Evolutionary conservation across 2,329 filamentous ascomycete genomes (phyloP), one percentile per base, ranked within the genome.

Genomic region (Colletotrichum eremochloae): DNA sequence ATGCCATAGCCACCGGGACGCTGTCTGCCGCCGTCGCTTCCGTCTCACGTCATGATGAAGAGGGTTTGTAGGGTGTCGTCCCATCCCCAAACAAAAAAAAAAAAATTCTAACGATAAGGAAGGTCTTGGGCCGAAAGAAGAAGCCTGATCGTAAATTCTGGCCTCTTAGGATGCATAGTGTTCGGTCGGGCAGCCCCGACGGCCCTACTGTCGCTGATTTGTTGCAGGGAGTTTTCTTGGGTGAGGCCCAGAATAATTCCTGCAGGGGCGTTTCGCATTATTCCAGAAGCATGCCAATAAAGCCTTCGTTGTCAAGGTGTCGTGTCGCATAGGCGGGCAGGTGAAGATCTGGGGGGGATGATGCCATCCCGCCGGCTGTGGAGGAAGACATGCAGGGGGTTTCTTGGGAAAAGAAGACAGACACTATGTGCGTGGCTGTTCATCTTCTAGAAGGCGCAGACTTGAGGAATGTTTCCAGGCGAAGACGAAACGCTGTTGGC

Each of bases 291-390:
- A 42, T 60, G 60, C 33, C 53, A 31, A 48, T 36, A 56, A 40
- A 46, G 52, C 46, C 46, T n/a, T 31, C 36, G 57, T 38, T 36
- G 38, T 40, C 55, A 14, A 64, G n/a, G 62, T 44, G 33, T 55
- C 60, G 70, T 12, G 70, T 12, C 9, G 20, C 20, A 24, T 24
- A 69, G 55, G 64, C 60, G 44, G 60, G 66, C 3, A 31, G 12
- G 57, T 56, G 70, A 40, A 70, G 60, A 72, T 69, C 66, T 65
- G 70, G 70, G 66, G 24, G 65, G 70, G 66, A 70, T 70, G 70
- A 70, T 63, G 70, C 66, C 57, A 72, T 70, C 46, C 70, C 66
- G 53, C 58, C 20, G 33, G 40, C 55, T 40, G 66, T 56, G 55
- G 70, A 69, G 70, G 55, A 60, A 18, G 24, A 18, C 38, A 18